A percentile compares a stretch with the other conserved stretches of the same genome.
Conservation (phyloP, 1,139 yeast genomes). For the Wickerhamomyces sp. region DNA sequence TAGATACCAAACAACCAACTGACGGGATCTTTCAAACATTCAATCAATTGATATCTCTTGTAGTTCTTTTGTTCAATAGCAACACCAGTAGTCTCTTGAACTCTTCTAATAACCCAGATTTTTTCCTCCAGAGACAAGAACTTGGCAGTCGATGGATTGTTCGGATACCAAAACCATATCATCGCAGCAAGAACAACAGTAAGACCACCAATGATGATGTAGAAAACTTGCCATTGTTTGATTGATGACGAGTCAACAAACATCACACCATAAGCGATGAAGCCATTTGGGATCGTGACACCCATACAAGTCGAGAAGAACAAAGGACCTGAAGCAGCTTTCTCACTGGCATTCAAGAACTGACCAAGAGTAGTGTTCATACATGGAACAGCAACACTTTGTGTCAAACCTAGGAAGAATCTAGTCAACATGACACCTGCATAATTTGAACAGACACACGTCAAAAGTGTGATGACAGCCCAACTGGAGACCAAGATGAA, state of each 20-base stretch:
- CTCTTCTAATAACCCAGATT: slow-evolving; percentile 41
- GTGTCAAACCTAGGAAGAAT: slow-evolving; percentile 41
- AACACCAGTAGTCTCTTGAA: slow-evolving; percentile 34
- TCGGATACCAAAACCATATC: slow-evolving; percentile 34
- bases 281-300: slow-evolving; percentile 39
- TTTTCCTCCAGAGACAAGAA: slow-evolving; percentile 36
- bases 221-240: slow-evolving; percentile 35
- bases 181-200: slow-evolving; percentile 31
- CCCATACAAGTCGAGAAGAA: slow-evolving; percentile 41
- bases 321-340: slow-evolving; percentile 39
- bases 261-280: slow-evolving; percentile 40
- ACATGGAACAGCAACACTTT: slow-evolving; percentile 36
- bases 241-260: slow-evolving; percentile 26
- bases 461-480: slow-evolving; percentile 36
- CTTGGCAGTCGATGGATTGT: slow-evolving; percentile 37
- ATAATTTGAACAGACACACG: slow-evolving; percentile 35
- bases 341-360: slow-evolving; percentile 36
- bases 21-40: slow-evolving; percentile 42
- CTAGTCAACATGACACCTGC: slow-evolving; percentile 37
- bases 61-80: slow-evolving; percentile 42
- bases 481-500: slow-evolving; percentile 30
- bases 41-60: slow-evolving; percentile 38
- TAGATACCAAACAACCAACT: slow-evolving; percentile 40
- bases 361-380: slow-evolving; percentile 37
- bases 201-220: slow-evolving; percentile 39